phyloP scores from a whole-genome alignment of 306 rosid species.

The Canavalia ensiformis region DNA sequence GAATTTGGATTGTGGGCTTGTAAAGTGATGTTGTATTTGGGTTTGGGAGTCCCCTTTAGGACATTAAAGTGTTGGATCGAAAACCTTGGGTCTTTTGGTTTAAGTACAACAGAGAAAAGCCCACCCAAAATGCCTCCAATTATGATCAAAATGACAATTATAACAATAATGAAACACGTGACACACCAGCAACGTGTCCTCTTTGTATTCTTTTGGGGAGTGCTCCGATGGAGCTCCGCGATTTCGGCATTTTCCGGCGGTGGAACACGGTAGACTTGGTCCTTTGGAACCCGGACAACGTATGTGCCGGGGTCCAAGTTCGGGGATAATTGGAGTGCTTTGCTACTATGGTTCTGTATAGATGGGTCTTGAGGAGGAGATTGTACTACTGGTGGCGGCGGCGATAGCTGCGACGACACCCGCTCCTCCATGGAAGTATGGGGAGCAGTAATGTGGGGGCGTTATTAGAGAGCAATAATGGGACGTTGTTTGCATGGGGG shows the following conservation, averaged over 20 bases:
- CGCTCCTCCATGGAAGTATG: conserved; percentile 85
- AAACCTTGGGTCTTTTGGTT: conserved; percentile 52
- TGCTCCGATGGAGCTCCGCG: conserved; percentile 42
- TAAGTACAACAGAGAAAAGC: conserved; percentile 28
- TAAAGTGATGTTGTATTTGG: conserved; percentile 45
- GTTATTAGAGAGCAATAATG: conserved; percentile 32
- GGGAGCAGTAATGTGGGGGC: conserved; percentile 56
- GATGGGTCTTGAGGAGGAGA: neutral
- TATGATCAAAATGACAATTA: conserved; percentile 29
- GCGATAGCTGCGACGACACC: conserved; percentile 33
- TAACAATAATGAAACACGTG: conserved; percentile 7
- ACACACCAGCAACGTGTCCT: neutral
- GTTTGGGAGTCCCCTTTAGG: neutral
- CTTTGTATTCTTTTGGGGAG: neutral
- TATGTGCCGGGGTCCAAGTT: conserved; percentile 52
- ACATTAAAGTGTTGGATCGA: conserved; percentile 39
- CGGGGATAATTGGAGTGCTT: neutral
- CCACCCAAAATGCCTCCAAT: conserved; percentile 35
- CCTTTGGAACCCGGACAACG: conserved; percentile 74
- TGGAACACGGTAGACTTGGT: conserved; percentile 75
- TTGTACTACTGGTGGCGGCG: neutral
- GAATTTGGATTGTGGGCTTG: conserved; percentile 51
- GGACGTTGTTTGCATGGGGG: conserved; percentile 41
- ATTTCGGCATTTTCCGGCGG: conserved; percentile 59
- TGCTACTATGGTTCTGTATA: neutral